These are phyloP conservation scores for Termitomyces sp. DNA, from an alignment of 768 basidiomycete species.

Conservation along the genomic window DNA sequence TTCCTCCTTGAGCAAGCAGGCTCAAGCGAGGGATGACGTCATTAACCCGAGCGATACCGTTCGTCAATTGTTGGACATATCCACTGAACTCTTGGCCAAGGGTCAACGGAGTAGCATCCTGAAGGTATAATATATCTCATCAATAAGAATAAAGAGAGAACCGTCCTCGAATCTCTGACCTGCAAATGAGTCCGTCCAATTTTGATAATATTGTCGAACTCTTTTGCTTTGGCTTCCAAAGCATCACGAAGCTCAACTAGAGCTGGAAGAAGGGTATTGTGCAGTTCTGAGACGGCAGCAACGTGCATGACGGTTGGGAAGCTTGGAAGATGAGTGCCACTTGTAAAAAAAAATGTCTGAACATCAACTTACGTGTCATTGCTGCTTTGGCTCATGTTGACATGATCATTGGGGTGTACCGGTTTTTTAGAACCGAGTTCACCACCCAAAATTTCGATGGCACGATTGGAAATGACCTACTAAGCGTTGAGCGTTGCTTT, in stretches of 20 bases:
- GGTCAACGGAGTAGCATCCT: slow-evolving; percentile 97
- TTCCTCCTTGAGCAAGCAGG: slow-evolving; percentile 93
- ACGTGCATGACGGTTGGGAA: slow-evolving; percentile 99
- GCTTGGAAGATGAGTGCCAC: slow-evolving; percentile 31
- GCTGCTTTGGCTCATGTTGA: slow-evolving; percentile 98
- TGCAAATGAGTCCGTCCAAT: slow-evolving; percentile 97
- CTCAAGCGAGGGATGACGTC: slow-evolving; percentile 80
- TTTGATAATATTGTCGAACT: slow-evolving; percentile 91
- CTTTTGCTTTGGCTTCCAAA: slow-evolving; percentile 73
- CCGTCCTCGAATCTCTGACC: slow-evolving; percentile 26
- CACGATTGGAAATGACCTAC: slow-evolving; percentile 96
- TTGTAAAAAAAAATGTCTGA: neutral
- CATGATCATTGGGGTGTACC: slow-evolving; percentile 98
- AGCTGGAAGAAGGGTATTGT: slow-evolving; percentile 75
- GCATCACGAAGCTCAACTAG: slow-evolving; percentile 80
- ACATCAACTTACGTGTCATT: slow-evolving; percentile 81
- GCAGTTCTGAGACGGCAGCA: slow-evolving; percentile 88
- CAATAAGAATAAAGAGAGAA: neutral
- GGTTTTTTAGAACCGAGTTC: slow-evolving; percentile 94
- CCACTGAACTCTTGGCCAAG: slow-evolving; percentile 99
- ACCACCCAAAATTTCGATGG: slow-evolving; percentile 94
- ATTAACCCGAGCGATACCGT: slow-evolving; percentile 83
- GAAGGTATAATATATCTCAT: neutral
- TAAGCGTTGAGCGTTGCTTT: neutral
- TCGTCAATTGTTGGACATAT: slow-evolving; percentile 91